Conservation (phyloP, 169 alveolate species). For the Babesia ovata region DNA sequence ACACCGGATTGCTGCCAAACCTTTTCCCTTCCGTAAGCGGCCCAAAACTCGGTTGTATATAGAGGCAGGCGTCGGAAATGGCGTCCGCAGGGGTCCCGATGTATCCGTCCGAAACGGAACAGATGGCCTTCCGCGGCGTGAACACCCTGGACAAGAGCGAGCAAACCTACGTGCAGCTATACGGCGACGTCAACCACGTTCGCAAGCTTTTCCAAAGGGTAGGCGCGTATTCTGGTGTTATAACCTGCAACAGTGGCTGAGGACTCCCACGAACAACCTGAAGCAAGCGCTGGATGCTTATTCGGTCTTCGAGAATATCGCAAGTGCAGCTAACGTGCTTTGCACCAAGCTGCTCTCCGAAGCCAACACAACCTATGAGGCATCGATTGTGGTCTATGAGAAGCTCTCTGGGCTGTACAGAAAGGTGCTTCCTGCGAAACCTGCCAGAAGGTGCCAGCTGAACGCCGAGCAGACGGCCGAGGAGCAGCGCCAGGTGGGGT, state of each 20-base stretch:
- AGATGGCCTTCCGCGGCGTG: slow-evolving; percentile 60
- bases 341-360: slow-evolving; percentile 56
- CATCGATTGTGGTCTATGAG: slow-evolving; percentile 36
- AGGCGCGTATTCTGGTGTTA: not conserved
- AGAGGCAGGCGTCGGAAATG: slow-evolving; percentile 19
- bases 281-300: slow-evolving; percentile 74
- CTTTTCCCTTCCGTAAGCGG: slow-evolving; percentile 61
- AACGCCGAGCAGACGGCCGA: slow-evolving; percentile 29
- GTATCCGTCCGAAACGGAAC: slow-evolving; percentile 72
- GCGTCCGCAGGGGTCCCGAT: slow-evolving; percentile 37
- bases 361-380: slow-evolving; percentile 22
- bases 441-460: slow-evolving; percentile 62
- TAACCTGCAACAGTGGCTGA: slow-evolving; percentile 60
- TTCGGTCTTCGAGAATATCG: slow-evolving; percentile 63
- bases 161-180: slow-evolving; percentile 46
- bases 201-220: slow-evolving; percentile 67
- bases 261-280: slow-evolving; percentile 74
- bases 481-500: slow-evolving; percentile 1
- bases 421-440: slow-evolving; percentile 60
- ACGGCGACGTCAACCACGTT: slow-evolving; percentile 55
- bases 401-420: slow-evolving; percentile 46
- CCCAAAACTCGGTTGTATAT: too few species aligned
- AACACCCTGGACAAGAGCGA: slow-evolving; percentile 34
- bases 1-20: slow-evolving; percentile 69
- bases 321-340: slow-evolving; percentile 34